A percentile compares a stretch with the other conserved stretches of the same genome.
These are phyloP conservation scores for Fagopyrum homotropicum DNA, from an alignment of 148 eudicot genomes.

Conservation along the genomic window DNA sequence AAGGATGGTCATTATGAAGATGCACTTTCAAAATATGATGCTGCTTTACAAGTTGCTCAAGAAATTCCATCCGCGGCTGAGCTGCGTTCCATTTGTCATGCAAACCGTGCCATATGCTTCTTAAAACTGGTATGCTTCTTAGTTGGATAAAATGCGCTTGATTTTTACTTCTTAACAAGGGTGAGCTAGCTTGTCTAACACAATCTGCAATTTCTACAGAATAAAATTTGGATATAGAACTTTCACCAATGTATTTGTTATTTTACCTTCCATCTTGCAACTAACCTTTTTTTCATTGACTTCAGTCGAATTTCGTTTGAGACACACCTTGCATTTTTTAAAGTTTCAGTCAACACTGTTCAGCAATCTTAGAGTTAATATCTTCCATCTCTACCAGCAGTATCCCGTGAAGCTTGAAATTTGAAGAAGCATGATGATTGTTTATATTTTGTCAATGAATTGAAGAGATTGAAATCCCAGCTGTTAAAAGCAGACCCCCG, in stretches of 20 bases:
- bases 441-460: not conserved
- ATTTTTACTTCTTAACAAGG: not conserved
- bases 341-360: not conserved
- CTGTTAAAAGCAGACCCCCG: not conserved
- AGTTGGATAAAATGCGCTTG: not conserved
- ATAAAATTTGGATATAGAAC: not conserved
- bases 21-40: slow-evolving; percentile 61
- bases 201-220: not conserved
- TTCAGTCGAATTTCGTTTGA: not conserved
- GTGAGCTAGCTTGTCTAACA: not conserved
- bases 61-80: slow-evolving; percentile 56
- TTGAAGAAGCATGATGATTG: not conserved
- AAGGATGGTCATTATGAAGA: slow-evolving; percentile 68
- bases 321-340: not conserved
- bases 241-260: not conserved
- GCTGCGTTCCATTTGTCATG: slow-evolving; percentile 80
- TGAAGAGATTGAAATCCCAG: not conserved
- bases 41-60: slow-evolving; percentile 60
- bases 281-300: not conserved
- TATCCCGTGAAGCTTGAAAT: not conserved
- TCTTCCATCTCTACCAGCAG: not conserved
- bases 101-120: slow-evolving; percentile 78
- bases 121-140: slow-evolving; percentile 52
- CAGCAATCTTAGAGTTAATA: not conserved
- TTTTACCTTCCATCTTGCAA: not conserved